These are phyloP conservation scores for Ceratopteris richardii DNA, from an alignment of 75 land plant genomes.

Conservation along the genomic window DNA sequence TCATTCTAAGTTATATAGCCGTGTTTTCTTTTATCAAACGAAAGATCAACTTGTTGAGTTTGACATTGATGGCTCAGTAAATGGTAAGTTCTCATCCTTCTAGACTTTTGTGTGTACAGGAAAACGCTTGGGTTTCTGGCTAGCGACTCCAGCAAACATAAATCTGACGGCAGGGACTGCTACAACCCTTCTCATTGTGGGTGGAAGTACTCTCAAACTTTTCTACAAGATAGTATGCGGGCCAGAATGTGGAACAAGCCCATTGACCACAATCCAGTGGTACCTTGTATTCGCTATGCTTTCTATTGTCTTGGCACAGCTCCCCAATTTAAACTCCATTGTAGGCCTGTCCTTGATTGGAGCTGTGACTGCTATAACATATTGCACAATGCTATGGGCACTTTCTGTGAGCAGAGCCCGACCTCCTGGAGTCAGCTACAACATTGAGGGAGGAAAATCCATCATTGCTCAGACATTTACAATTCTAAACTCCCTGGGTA, in stretches of 20 bases:
- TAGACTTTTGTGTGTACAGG: slow-evolving; percentile 48
- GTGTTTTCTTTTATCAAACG: too few relatives aligned
- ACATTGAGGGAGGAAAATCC: slow-evolving; percentile 11
- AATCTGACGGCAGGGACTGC: slow-evolving; percentile 81
- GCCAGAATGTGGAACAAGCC: slow-evolving; percentile 20
- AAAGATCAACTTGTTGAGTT: too few relatives aligned
- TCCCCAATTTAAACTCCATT: slow-evolving; percentile 98
- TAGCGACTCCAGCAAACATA: slow-evolving; percentile 47
- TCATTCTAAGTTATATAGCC: too few relatives aligned
- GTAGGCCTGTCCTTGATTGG: slow-evolving; percentile 81
- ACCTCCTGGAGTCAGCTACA: slow-evolving; percentile 43
- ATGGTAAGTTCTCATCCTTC: too few relatives aligned
- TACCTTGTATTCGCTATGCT: slow-evolving; percentile 68
- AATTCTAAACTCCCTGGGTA: slow-evolving; percentile 71
- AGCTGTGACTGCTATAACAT: slow-evolving; percentile 60
- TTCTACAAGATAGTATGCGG: slow-evolving; percentile 66
- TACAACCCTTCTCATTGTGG: slow-evolving; percentile 53
- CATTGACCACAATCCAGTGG: slow-evolving; percentile 70
- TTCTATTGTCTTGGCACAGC: slow-evolving; percentile 56
- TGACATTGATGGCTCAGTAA: too few relatives aligned
- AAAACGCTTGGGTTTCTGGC: slow-evolving; percentile 32
- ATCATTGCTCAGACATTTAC: slow-evolving; percentile 22
- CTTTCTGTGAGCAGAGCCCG: slow-evolving; percentile 49
- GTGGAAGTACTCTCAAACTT: slow-evolving; percentile 53
- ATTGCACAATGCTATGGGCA: slow-evolving; percentile 71